Conservation (phyloP, 495 filamentous ascomycete species). For the Aspergillus sclerotiicarbonarius region DNA sequence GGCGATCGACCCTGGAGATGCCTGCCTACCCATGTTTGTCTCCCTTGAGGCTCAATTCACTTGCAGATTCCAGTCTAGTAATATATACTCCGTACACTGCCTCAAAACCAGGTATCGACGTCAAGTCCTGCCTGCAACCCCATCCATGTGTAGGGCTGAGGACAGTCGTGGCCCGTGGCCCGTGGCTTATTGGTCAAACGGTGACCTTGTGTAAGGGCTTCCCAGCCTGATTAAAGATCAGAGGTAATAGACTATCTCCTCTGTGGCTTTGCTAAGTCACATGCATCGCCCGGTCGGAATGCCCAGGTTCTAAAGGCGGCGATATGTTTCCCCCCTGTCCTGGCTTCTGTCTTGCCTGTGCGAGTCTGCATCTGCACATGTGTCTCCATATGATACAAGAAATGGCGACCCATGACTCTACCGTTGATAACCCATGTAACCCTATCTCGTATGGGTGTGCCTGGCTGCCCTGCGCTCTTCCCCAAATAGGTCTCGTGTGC, state of each 20-base stretch:
- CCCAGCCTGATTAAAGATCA: not conserved
- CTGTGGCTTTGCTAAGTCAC: not conserved
- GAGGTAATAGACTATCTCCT: not conserved
- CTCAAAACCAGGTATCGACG: not conserved
- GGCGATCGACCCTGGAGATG: not conserved
- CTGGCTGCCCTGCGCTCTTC: not conserved
- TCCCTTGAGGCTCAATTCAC: not conserved
- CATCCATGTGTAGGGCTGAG: not conserved
- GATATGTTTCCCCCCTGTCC: not conserved
- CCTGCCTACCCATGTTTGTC: not conserved
- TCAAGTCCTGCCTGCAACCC: not conserved
- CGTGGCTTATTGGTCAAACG: not conserved
- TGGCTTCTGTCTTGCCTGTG: not conserved
- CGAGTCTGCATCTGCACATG: not conserved
- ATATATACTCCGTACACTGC: not conserved
- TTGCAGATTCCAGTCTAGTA: not conserved
- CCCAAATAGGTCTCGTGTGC: not conserved
- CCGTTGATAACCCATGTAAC: not conserved
- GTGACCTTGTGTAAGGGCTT: not conserved
- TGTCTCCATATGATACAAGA: not conserved
- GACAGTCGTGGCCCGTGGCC: not conserved
- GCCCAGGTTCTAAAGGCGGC: not conserved
- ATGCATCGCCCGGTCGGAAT: not conserved
- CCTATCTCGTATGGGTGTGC: not conserved
- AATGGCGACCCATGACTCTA: not conserved